Evolutionary conservation across 1,139 yeast genomes (phyloP).

Genomic region (Suhomyces guaymorum): DNA sequence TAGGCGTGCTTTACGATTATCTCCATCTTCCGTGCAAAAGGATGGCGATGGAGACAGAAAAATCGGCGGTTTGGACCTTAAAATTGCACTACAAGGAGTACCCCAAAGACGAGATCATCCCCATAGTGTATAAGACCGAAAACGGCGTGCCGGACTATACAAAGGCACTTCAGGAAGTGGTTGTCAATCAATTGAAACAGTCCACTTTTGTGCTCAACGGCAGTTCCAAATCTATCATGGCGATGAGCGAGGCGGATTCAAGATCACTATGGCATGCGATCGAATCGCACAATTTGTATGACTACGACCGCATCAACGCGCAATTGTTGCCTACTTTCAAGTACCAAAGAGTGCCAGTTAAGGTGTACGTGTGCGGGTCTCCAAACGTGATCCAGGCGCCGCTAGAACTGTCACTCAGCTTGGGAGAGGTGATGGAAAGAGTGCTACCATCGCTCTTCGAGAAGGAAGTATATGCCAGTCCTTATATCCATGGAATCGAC

Average conservation of each 20-base stretch:
- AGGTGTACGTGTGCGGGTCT: slow-evolving; percentile 55
- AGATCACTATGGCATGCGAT: slow-evolving; percentile 58
- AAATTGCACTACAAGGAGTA: slow-evolving; percentile 40
- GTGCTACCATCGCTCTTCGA: slow-evolving; percentile 21
- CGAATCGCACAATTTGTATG: slow-evolving; percentile 29
- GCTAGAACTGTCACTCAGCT: too few relatives aligned
- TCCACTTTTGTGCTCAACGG: slow-evolving; percentile 74
- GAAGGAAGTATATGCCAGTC: slow-evolving; percentile 34
- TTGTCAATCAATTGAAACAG: slow-evolving; percentile 81
- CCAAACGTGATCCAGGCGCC: slow-evolving; percentile 51
- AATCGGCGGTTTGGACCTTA: slow-evolving; percentile 61
- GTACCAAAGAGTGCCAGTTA: slow-evolving; percentile 55
- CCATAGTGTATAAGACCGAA: slow-evolving; percentile 28
- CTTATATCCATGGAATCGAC: slow-evolving; percentile 66
- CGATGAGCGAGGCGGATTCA: slow-evolving; percentile 62
- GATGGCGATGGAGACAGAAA: too few relatives aligned
- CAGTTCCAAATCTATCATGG: slow-evolving; percentile 73
- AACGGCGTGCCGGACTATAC: slow-evolving; percentile 25
- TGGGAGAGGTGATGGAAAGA: slow-evolving; percentile 35
- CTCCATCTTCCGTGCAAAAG: slow-evolving; percentile 24
- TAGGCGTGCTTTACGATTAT: slow-evolving; percentile 68
- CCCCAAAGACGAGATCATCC: slow-evolving; percentile 57
- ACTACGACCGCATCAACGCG: slow-evolving; percentile 22
- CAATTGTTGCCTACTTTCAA: slow-evolving; percentile 39
- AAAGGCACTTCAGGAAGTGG: slow-evolving; percentile 45